phyloP scores from a whole-genome alignment of 1,284 basidiomycete species.

The Phylloporus sp. region DNA sequence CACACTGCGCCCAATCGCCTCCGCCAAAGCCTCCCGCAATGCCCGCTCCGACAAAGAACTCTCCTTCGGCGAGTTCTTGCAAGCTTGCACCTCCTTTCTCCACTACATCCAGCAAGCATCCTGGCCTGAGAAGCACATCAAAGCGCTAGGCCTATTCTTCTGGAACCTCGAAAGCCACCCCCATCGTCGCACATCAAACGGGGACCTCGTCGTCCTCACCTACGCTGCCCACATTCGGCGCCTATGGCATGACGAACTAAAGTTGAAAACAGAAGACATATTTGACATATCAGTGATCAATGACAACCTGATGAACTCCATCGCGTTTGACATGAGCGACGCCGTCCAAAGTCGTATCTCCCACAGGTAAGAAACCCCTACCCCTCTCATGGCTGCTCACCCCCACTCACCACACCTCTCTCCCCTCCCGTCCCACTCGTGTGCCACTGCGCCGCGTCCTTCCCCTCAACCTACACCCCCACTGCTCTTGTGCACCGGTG shows the following conservation, averaged over 20 bases:
- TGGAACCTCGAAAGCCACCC: not conserved
- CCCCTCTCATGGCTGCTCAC: not conserved
- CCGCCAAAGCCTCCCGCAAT: not conserved
- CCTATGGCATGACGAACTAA: not conserved
- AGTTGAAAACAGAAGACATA: rapidly evolving
- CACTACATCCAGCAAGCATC: not conserved
- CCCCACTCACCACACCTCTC: not conserved
- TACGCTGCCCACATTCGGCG: not conserved
- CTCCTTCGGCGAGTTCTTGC: not conserved
- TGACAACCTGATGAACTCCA: not conserved
- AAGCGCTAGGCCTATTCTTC: not conserved
- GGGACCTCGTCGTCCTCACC: not conserved
- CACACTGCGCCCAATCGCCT: not conserved
- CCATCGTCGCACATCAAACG: rapidly evolving
- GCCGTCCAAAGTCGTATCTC: not conserved
- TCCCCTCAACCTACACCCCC: too few species aligned
- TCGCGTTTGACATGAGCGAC: not conserved
- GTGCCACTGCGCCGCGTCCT: too few species aligned
- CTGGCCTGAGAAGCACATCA: not conserved
- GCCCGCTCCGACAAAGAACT: not conserved
- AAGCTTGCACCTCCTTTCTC: not conserved
- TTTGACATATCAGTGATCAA: not conserved
- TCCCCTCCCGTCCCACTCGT: not conserved
- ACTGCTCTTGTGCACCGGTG: too few species aligned
- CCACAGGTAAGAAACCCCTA: not conserved